Evolutionary conservation across 1,139 yeast species (phyloP), one percentile per base, ranked within the genome.

Genomic region (Diutina scorzettiae): DNA sequence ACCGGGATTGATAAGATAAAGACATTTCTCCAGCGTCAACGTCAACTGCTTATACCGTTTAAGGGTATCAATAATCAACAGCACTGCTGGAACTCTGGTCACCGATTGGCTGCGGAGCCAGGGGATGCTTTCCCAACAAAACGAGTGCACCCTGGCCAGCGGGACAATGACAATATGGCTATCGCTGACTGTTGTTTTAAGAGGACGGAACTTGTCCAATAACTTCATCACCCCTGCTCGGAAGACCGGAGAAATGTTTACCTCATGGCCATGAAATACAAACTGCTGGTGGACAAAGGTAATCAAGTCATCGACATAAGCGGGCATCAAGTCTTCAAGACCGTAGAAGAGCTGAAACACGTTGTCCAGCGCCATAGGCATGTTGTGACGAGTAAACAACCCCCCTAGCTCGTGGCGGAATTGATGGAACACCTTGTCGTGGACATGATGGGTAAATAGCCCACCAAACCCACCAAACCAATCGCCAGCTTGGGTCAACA

Each of bases 381-480:
- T 24, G 6, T 24, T 16, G 14, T 25, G 31, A 4, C 21, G 23
- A 9, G 11, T 24, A n/a, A 37, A 37, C 17, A 25, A 23, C 18
- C 29, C 12, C 4, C 11, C 14, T 23, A 42, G 44, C 48, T 66
- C 58, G 28, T 52, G 48, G 43, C 60, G 48, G 62, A 56, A 83
- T 64, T 41, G 53, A 41, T 12, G 49, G 31, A 69, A 59, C 5
- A 51, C 49, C 9, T 51, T 52, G 24, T 62, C 57, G 1, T 52
- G 49, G 11, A 48, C 49, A 5, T 60, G 60, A 30, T 63, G 59
- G 6, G 40, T 34, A 52, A 85, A 81, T 2, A 84, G 53, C 0
- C 89, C 80, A 37, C 62, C 62, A 48, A 86, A 82, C 0, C 94
- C 94, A n/a, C 94, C 89, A 39, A 89, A 58, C 94, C 96, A 86